Base-by-base conservation (phyloP, 169 alveolate genomes). In the Plasmodium billcollinsi region DNA sequence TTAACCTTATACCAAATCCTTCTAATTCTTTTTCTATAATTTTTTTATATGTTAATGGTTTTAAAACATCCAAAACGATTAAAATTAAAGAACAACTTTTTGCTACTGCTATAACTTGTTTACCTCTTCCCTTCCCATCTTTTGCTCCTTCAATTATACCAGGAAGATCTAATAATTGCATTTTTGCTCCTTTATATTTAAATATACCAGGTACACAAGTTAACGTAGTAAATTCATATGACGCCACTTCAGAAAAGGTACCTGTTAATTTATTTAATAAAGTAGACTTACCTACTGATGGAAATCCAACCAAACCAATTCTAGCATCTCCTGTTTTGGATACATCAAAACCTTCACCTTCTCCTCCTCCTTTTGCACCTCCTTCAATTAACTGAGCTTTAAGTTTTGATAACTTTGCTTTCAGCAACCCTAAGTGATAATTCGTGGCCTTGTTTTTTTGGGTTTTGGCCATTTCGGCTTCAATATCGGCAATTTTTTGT, bases 251-350 rank as follows among this genome's bases (percentile, higher is more conserved):
- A 15, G 99, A 98, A 88, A 89, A 97, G 1, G 99, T 96, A 11
- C 99, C 99, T 29, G 99, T 98, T 69, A 99, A 91, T 83, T 97
- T 97, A 70, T 97, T 97, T 69, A 99, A 94, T 14, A 99, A 96
- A 0, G 99, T 98, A 7, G 99, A 96, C 89, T 99, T 99, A 47
- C 99, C 99, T 21, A 99, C 99, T 3, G 99, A 98, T 2, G 99
- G 99, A 93, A 99, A 99, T 14, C 99, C 99, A 15, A 99, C 98
- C 83, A 99, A 96, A 20, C 99, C 99, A 7, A 99, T 98, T 74
- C 99, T 95, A n/a, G 99, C 99, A 90, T 99, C 99, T 73, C 99
- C 99, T n/a, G 99, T 96, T 80, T 94, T 94, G 18, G 96, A 94
- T 3, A 94, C 96, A 52, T 94, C 96, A 73, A 94, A 94, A 2